A percentile compares a stretch with the other conserved stretches of the same genome.
These are phyloP conservation scores for Talaromyces nanjingensis DNA, from an alignment of 495 filamentous ascomycete species.

Conservation along the genomic window DNA sequence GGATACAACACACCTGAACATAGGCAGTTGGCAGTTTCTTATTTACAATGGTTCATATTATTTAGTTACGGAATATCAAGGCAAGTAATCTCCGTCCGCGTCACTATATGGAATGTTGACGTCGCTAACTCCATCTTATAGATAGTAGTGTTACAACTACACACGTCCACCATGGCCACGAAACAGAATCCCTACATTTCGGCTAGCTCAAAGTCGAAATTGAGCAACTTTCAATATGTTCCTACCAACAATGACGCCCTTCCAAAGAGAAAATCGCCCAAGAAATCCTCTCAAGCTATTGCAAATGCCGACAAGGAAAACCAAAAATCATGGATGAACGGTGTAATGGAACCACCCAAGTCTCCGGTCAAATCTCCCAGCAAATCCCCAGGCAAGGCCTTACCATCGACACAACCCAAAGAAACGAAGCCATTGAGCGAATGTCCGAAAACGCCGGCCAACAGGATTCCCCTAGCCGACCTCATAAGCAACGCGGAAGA, in stretches of 20 bases:
- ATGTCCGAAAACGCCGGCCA: conserved; percentile 66
- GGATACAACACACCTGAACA: background rate
- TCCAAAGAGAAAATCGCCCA: conserved; percentile 26
- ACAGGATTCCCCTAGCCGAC: conserved; percentile 68
- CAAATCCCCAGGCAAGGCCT: conserved; percentile 20
- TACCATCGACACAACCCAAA: conserved; percentile 21
- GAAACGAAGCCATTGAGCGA: conserved; percentile 34
- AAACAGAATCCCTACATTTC: conserved; percentile 28
- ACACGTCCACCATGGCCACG: conserved; percentile 15
- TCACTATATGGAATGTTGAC: conserved; percentile 12
- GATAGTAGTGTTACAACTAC: conserved; percentile 14
- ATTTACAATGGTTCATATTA: background rate
- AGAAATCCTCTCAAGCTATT: conserved; percentile 18
- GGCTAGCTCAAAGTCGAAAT: conserved; percentile 48
- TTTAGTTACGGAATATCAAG: background rate
- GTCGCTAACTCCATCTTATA: conserved; percentile 9
- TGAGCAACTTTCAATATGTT: conserved; percentile 50
- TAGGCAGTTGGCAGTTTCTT: background rate
- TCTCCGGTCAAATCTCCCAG: conserved; percentile 9
- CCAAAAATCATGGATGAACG: conserved; percentile 34
- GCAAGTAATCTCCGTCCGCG: background rate
- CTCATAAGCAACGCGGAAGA: conserved; percentile 68
- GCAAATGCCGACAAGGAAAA: conserved; percentile 32
- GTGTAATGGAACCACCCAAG: conserved; percentile 27
- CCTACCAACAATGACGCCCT: conserved; percentile 17